Base-by-base conservation (phyloP, 2,329 filamentous ascomycete species). In the Clarireedia hainanense region DNA sequence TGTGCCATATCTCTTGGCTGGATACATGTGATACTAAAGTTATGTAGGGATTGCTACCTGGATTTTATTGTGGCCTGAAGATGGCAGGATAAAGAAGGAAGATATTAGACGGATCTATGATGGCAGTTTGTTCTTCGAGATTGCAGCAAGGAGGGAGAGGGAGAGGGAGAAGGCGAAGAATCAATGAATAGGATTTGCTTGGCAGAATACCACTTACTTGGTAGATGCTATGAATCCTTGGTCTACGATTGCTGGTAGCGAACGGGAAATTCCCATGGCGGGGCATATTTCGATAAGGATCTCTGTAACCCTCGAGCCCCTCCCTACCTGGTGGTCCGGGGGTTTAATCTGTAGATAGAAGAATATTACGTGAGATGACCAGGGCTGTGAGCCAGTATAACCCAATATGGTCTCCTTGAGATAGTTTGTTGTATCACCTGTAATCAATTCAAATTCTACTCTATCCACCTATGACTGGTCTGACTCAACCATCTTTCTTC, bases 41-140 rank as follows among this genome's bases (percentile, higher is more conserved):
- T 10, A 34, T 14, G 15, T 23, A 72, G 74, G 74, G 73, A 61
- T 73, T 2, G 76, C 76, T 0, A 76, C 76, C 0, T 80, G 77
- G 56, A 62, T 81, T 15, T 69, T 84, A 46, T 68, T 81, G 5
- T 78, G 75, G 75, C 79, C 80, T 0, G 72, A 75, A 42, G 78
- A 84, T 63, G 80, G 80, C 0, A 70, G 71, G 50, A 74, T 83
- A 68, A 73, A 68, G 63, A 84, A 84, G 67, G 79, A 84, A 47
- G 80, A 84, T 52, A 71, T 80, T 17, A 65, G 77, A n/a, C 64
- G 73, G 6, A 68, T 80, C 5, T 80, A 75, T 60, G 76, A 80
- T 64, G 77, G 78, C 7, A 78, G 76, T 63, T 71, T 79, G 43
- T 80, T 78, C 59, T 75, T 76, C 58, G 69, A 65, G 20, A 71